A percentile compares a stretch with the other conserved stretches of the same genome.
Evolutionary conservation across 208 protist species (phyloP).

Genomic region (Trichomonas vaginalis): DNA sequence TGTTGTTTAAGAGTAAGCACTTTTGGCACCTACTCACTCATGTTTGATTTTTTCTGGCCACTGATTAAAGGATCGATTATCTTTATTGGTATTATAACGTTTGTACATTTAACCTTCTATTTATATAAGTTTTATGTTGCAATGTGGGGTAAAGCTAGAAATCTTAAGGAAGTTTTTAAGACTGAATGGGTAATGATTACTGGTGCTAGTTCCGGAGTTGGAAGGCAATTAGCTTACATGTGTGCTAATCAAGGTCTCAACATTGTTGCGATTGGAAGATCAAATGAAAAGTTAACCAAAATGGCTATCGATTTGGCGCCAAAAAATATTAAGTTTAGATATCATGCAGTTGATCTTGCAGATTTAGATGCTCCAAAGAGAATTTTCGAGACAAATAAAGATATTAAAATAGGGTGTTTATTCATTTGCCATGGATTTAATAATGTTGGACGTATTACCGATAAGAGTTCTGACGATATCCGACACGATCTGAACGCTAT

Average conservation of each 20-base stretch:
- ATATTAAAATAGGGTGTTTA: not conserved
- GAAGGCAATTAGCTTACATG: not conserved
- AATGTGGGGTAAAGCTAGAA: too few species aligned
- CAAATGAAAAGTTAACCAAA: not conserved
- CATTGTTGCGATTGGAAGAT: not conserved
- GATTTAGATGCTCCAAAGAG: not conserved
- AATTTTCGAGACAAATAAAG: not conserved
- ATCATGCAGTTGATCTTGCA: not conserved
- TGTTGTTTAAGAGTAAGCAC: too few species aligned
- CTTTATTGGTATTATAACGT: too few species aligned
- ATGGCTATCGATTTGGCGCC: not conserved
- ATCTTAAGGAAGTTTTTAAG: not conserved
- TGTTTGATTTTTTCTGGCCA: too few species aligned
- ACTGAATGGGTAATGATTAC: not conserved
- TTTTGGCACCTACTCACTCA: too few species aligned
- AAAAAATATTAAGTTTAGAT: not conserved
- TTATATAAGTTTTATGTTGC: too few species aligned
- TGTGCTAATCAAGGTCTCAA: not conserved
- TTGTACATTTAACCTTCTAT: too few species aligned
- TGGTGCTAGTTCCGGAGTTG: not conserved
- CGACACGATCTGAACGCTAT: not conserved
- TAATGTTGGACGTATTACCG: not conserved
- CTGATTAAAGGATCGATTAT: too few species aligned
- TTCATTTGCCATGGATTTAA: not conserved
- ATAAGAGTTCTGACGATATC: not conserved